Percentiles rank a stretch among this genome's conserved stretches.
These are phyloP conservation scores for Aphanomyces stellatus DNA, from an alignment of 352 stramenopile species.

Conservation along the genomic window DNA sequence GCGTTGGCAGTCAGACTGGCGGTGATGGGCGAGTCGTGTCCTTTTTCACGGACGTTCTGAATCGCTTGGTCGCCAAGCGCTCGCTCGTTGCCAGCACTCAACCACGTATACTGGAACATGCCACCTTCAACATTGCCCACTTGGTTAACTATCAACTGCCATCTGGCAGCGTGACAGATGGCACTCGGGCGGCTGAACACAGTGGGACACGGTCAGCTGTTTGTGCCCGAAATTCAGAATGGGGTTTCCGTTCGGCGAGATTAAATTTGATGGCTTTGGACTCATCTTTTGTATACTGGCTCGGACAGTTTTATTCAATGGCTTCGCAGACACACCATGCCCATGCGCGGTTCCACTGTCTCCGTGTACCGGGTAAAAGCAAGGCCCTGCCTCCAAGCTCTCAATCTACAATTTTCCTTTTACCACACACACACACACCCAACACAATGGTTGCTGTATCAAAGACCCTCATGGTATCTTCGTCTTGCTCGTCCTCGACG, in stretches of 20 bases:
- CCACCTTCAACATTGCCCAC: neutral
- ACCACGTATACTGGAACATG: no score
- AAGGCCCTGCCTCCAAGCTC: neutral
- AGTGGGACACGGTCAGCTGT: neutral
- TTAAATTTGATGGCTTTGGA: neutral
- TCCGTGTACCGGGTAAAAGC: neutral
- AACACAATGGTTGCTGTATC: slow-evolving; percentile 12
- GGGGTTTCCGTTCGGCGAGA: neutral
- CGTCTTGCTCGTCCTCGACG: no score
- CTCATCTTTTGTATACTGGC: neutral
- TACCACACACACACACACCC: neutral
- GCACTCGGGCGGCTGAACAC: neutral
- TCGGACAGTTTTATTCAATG: no score
- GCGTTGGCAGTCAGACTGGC: no score
- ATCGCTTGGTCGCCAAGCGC: no score
- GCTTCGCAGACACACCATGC: neutral
- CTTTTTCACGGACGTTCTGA: no score
- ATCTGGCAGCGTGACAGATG: no score
- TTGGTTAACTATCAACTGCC: neutral
- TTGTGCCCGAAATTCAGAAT: neutral
- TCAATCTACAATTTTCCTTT: neutral
- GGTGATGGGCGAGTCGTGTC: no score
- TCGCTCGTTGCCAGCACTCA: no score
- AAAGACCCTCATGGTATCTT: slow-evolving; percentile 1
- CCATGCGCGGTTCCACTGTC: neutral